Evolutionary conservation across 371 early-diverging fungal genomes (phyloP).

Genomic region (Mucor circinelloides): DNA sequence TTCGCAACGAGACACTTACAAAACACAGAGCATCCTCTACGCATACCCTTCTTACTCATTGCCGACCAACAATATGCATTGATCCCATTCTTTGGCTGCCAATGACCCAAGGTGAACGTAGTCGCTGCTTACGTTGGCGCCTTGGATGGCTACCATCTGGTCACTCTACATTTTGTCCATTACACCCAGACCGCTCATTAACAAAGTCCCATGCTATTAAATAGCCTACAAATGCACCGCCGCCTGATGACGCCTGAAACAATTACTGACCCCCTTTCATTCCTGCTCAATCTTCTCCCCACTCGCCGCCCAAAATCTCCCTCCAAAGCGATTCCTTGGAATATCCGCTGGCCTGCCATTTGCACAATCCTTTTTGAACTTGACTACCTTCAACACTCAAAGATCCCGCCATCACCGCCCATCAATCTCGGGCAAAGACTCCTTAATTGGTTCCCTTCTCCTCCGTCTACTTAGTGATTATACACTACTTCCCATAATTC

Average conservation of each 20-base stretch:
- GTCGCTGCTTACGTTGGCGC: slow-evolving; percentile 4
- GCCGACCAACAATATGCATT: background rate
- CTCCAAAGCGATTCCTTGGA: too few relatives aligned
- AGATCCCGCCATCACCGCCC: too few relatives aligned
- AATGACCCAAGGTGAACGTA: background rate
- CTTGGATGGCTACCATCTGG: slow-evolving; percentile 5
- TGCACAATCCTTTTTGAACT: background rate
- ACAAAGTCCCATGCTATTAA: background rate
- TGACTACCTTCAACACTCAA: too few relatives aligned
- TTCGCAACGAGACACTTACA: background rate
- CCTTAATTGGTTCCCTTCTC: too few relatives aligned
- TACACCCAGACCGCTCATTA: background rate
- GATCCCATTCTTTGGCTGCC: background rate
- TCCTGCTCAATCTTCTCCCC: too few relatives aligned
- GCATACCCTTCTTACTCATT: background rate
- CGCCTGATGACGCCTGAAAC: background rate
- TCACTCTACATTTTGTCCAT: background rate
- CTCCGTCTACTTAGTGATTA: too few relatives aligned
- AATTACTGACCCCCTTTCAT: background rate
- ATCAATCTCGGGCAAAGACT: too few relatives aligned
- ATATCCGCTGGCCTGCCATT: background rate
- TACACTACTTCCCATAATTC: too few relatives aligned
- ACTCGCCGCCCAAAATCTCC: too few relatives aligned
- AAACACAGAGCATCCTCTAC: background rate
- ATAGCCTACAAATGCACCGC: background rate